Conservation (phyloP, 1,284 basidiomycete genomes). For the Apiotrichum sp. region DNA sequence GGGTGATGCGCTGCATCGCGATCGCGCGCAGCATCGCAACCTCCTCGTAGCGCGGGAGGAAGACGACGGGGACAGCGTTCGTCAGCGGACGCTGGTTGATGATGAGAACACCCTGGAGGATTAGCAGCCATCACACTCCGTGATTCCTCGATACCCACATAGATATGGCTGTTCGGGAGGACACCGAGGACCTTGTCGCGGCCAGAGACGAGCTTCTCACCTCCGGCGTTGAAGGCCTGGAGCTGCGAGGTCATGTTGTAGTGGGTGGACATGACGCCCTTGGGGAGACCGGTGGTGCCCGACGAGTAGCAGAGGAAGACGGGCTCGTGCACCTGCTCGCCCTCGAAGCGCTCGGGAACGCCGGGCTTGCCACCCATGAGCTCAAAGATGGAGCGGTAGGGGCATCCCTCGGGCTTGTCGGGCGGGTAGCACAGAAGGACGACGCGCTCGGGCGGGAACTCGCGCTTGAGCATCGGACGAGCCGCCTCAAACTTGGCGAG, state of each 20-base stretch:
- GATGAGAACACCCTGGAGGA: constrained; percentile 5
- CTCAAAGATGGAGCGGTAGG: constrained; percentile 8
- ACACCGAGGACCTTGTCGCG: constrained; percentile 38
- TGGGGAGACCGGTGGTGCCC: constrained; percentile 52
- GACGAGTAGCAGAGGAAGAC: constrained; percentile 58
- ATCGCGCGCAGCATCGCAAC: constrained; percentile 60
- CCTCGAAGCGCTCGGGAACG: constrained; percentile 11
- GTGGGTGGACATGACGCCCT: constrained; percentile 56
- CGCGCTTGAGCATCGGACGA: constrained; percentile 18
- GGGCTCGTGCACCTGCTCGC: constrained; percentile 4
- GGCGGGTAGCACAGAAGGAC: constrained; percentile 27
- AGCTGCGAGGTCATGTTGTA: constrained; percentile 54
- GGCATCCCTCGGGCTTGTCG: constrained; percentile 14
- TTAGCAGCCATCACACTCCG: no score
- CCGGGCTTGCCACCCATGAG: constrained; percentile 2
- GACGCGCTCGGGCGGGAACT: constrained; percentile 19
- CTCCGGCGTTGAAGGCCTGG: constrained; percentile 9
- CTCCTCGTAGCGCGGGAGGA: constrained; percentile 62
- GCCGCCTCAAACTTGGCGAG: constrained; percentile 36
- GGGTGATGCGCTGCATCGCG: constrained; percentile 65
- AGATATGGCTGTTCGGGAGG: constrained; percentile 18
- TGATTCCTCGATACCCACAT: neutral
- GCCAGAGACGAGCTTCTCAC: constrained; percentile 29
- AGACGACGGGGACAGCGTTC: constrained; percentile 57
- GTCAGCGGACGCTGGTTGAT: constrained; percentile 59